phyloP scores from a whole-genome alignment of 148 eudicot genomes.

The Pouteria glomerata region DNA sequence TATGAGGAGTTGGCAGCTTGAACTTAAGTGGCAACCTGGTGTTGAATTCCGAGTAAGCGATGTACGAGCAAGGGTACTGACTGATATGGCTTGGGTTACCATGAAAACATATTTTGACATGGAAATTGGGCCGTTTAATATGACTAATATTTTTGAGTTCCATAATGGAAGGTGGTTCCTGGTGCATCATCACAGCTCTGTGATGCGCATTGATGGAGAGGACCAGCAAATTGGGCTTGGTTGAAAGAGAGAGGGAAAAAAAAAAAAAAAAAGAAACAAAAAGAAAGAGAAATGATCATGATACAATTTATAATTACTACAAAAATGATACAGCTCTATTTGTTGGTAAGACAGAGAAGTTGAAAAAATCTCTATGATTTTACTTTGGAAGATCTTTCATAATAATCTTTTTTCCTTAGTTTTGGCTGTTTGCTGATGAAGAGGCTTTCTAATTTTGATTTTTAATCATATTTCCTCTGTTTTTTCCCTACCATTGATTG shows the following conservation, averaged over 20 bases:
- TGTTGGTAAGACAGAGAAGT: slow-evolving; percentile 28
- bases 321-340: slow-evolving; percentile 24
- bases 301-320: slow-evolving; percentile 29
- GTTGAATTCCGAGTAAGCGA: slow-evolving; percentile 68
- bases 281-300: slow-evolving; percentile 25
- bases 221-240: slow-evolving; percentile 43
- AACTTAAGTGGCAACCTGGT: slow-evolving; percentile 63
- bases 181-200: slow-evolving; percentile 95
- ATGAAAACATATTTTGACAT: slow-evolving; percentile 65
- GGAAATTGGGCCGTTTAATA: slow-evolving; percentile 42
- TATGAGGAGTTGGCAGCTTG: slow-evolving; percentile 76
- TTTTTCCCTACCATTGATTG: too few relatives aligned
- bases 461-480: background rate
- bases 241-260: slow-evolving; percentile 1
- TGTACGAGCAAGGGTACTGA: slow-evolving; percentile 61
- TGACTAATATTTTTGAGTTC: slow-evolving; percentile 72
- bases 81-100: slow-evolving; percentile 90
- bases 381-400: slow-evolving; percentile 23
- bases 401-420: slow-evolving; percentile 22
- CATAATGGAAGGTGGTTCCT: slow-evolving; percentile 84
- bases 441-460: slow-evolving; percentile 5
- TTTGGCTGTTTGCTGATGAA: slow-evolving; percentile 22
- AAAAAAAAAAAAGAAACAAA: too few relatives aligned
- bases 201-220: slow-evolving; percentile 54
- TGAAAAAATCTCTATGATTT: slow-evolving; percentile 18